Base-by-base conservation (phyloP, 2,329 filamentous ascomycete species). In the Fusarium chuoi region DNA sequence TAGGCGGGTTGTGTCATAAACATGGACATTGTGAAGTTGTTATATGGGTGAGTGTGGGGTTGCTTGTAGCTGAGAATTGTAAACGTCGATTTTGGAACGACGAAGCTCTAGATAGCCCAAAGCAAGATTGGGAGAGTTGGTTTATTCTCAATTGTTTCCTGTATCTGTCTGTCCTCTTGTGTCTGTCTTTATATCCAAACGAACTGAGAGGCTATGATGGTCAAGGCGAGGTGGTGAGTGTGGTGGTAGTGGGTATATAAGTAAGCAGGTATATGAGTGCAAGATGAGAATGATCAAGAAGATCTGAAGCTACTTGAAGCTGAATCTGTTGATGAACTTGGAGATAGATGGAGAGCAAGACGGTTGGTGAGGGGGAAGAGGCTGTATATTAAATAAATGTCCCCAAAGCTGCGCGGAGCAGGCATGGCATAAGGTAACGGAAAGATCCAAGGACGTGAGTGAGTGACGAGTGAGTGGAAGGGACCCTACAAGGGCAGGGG, bases 1-100 rank as follows among this genome's bases (percentile, higher is more conserved):
- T 81, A 82, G 62, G 78, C 75, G 45, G 77, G 78, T 77, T 81
- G 81, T 73, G 80, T 75, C 77, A 82, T 81, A 67, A 82, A 82
- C 78, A 82, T 80, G 68, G 81, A 81, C 81, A 82, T 82, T 75
- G 71, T 77, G 75, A 62, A 30, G 48, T 55, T 60, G 69, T 68
- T 46, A 35, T 68, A 42, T 68, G 57, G 59, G 28, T 70, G 52
- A 69, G 58, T 55, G 45, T 33, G 56, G 33, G 55, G 49, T 60
- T 65, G 36, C 44, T 58, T 65, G 59, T 59, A 68, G 38, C 44
- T 65, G 58, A 62, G 41, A 61, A 52, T 63, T 48, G 38, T 69
- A 33, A 44, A 60, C 55, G 70, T 76, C 63, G 70, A 57, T 33
- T 52, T 61, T 59, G 33, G 61, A 44, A 65, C 65, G 62, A 73